Percentiles rank a stretch among this genome's conserved stretches.
phyloP scores from a whole-genome alignment of 495 filamentous ascomycete species.

The Paragyromitra xinjiangensis region DNA sequence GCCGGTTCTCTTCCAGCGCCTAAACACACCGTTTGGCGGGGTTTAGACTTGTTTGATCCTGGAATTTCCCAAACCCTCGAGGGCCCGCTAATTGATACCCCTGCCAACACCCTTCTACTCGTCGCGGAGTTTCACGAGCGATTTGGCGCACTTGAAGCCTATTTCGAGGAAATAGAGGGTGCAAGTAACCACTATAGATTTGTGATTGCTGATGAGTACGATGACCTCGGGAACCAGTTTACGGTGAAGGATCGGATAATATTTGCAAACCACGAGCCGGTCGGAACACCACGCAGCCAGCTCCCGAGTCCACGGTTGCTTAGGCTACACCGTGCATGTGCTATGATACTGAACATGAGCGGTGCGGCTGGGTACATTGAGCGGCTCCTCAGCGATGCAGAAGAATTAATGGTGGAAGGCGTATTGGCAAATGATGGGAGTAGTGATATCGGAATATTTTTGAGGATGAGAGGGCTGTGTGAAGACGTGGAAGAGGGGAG shows the following conservation, averaged over 20 bases:
- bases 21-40: slow-evolving; percentile 5
- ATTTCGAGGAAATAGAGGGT: slow-evolving; percentile 1
- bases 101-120: neutral
- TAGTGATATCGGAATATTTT: neutral
- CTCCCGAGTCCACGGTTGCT: neutral
- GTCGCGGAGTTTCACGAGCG: neutral
- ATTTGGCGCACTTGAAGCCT: slow-evolving; percentile 3
- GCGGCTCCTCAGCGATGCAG: neutral
- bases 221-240: neutral
- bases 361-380: slow-evolving; percentile 4
- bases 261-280: neutral
- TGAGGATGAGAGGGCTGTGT: neutral
- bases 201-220: neutral
- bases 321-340: neutral
- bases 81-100: neutral
- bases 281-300: neutral
- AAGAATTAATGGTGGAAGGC: neutral
- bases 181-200: neutral
- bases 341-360: slow-evolving; percentile 17
- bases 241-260: neutral
- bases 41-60: neutral
- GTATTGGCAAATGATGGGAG: slow-evolving; percentile 1
- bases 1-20: neutral
- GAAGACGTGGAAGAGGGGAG: neutral
- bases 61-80: neutral